Evolutionary conservation across 345 rosid species (phyloP).

Genomic region (Noccaea caerulescens): DNA sequence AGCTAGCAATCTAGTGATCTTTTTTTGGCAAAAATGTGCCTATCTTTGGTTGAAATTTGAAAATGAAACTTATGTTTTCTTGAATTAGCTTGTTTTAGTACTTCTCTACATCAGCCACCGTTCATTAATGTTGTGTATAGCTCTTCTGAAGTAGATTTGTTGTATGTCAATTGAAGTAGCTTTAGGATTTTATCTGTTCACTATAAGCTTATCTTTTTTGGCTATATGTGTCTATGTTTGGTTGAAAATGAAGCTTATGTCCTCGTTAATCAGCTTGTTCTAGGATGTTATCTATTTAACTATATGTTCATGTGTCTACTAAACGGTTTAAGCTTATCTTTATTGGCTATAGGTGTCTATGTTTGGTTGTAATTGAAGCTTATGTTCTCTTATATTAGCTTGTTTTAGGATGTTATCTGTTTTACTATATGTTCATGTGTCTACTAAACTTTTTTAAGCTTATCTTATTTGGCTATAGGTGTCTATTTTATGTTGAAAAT

Average conservation of each 20-base stretch:
- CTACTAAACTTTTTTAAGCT: too few species aligned
- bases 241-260: neutral
- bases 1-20: conserved; percentile 11
- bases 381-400: neutral
- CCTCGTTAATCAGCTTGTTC: neutral
- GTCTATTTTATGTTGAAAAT: too few species aligned
- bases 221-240: neutral
- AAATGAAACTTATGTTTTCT: neutral
- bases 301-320: neutral
- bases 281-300: conserved; percentile 15
- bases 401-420: conserved; percentile 13
- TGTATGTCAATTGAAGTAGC: too few species aligned
- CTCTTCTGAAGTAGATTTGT: too few species aligned
- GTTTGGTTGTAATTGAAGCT: neutral
- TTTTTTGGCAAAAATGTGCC: neutral
- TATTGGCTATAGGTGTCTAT: neutral
- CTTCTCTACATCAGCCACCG: too few species aligned
- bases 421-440: conserved; percentile 5
- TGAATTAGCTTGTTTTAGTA: neutral
- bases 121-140: too few species aligned
- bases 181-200: too few species aligned
- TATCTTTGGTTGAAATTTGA: neutral
- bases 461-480: too few species aligned
- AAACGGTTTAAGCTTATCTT: neutral
- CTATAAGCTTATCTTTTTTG: too few species aligned